Conservation (phyloP, 2,329 filamentous ascomycete genomes). For the Grosmannia penicillata region DNA sequence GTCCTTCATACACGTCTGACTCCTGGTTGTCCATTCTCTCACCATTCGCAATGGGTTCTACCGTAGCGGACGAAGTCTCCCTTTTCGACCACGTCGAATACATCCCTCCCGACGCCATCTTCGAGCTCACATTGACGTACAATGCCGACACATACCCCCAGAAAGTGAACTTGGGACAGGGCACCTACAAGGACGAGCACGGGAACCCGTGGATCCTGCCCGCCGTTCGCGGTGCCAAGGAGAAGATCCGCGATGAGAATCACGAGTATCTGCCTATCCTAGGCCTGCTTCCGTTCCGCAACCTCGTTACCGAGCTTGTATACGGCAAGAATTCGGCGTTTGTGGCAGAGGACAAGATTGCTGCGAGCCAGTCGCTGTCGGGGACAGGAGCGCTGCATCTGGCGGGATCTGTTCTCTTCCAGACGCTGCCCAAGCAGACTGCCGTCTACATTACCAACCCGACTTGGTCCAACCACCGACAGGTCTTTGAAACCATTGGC, state of each 20-base stretch:
- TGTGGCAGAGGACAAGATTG: conserved; percentile 1
- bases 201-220: conserved; percentile 95
- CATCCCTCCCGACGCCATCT: conserved; percentile 13
- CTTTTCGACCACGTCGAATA: conserved; percentile 1
- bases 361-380: conserved; percentile 76
- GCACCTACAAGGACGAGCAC: conserved; percentile 85
- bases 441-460: conserved; percentile 84
- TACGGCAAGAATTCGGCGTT: conserved; percentile 7
- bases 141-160: conserved; percentile 14
- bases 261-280: conserved; percentile 97
- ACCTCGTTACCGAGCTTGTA: conserved; percentile 54
- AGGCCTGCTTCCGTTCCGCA: conserved; percentile 69
- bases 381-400: conserved; percentile 91
- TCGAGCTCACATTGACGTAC: conserved; percentile 19
- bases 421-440: conserved; percentile 46
- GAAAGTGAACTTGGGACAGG: conserved; percentile 25
- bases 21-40: not conserved
- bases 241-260: conserved; percentile 74
- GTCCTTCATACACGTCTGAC: too few species aligned
- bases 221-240: conserved; percentile 75
- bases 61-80: not conserved
- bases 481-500: conserved; percentile 52
- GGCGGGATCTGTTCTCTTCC: conserved; percentile 89
- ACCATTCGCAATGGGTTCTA: not conserved
- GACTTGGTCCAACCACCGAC: conserved; percentile 97